Evolutionary conservation across 495 filamentous ascomycete species (phyloP), one percentile per base, ranked within the genome.

Genomic region (Diplogelasinospora grovesii): DNA sequence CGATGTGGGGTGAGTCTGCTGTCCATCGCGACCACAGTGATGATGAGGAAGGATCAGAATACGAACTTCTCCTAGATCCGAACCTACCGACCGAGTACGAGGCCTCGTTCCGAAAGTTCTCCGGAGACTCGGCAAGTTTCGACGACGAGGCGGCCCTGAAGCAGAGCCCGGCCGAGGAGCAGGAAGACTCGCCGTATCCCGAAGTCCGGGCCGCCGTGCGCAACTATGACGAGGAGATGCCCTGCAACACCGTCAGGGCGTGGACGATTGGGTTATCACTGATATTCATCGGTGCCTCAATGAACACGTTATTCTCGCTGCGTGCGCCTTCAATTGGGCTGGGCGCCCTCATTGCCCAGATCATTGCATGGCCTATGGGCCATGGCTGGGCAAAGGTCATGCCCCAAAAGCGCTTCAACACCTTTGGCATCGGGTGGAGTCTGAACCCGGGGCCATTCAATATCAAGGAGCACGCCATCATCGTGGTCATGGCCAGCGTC

Each of bases 381-480:
- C 75, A 78, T 23, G 74, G 63, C 15, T 68, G 64, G 70, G 63
- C 63, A 23, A 54, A 43, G 25, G 49, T 63, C 23, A 53, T 73
- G 25, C 83, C 83, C 8, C 45, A 68, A 6, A 67, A 67, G 19
- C 55, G 70, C 21, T 68, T 77, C 50, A 65, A 41, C 24, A 54
- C 77, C 13, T 78, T 82, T 42, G 81, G 81, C 8, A 25, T 69
- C 22, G 53, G 64, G 16, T 75, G 68, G 54, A 72, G 69, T 19
- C 47, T 85, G 22, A 86, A 86, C 46, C 81, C 81, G 5, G 79
- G 83, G 8, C 81, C 77, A 28, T 89, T 89, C 64, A 89, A 86
- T 56, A 76, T 85, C 59, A 89, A 89, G 52, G 82, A 86, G 52
- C 84, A 89, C 65, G 74, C 79, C 5, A 65, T 89, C 46, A 84